These are phyloP conservation scores for Chlorella sp. DNA, from an alignment of 139 green algal genomes.

Conservation along the genomic window DNA sequence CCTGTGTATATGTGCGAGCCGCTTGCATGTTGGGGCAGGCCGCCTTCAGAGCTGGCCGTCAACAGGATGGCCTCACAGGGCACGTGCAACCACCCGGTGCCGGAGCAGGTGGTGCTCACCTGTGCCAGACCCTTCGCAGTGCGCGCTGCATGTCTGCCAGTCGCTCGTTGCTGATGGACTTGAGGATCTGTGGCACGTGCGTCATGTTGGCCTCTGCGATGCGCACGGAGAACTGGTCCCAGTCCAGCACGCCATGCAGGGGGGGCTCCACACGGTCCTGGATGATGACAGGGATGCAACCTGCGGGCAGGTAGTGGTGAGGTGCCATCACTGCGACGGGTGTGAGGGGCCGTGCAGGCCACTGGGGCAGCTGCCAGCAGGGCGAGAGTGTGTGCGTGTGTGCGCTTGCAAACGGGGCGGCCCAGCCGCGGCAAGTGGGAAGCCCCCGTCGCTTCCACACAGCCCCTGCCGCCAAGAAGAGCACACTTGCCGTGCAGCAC, in stretches of 20 bases:
- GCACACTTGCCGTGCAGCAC: constrained; percentile 47
- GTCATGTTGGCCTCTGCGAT: constrained; percentile 11
- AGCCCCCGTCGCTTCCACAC: neutral
- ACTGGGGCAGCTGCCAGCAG: too few species aligned
- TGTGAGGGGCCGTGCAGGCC: neutral
- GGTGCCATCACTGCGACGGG: neutral
- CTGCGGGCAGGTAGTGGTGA: neutral
- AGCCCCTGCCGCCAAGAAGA: neutral
- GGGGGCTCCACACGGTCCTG: constrained; percentile 17
- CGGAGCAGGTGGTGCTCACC: too few species aligned
- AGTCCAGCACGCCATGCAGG: constrained; percentile 26
- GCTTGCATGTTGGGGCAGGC: too few species aligned
- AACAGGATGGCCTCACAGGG: too few species aligned
- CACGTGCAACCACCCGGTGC: too few species aligned
- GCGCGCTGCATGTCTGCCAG: constrained; percentile 30
- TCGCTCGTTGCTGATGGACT: constrained; percentile 10
- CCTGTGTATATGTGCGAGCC: too few species aligned
- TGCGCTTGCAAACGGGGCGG: neutral
- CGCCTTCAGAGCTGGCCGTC: too few species aligned
- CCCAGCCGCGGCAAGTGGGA: neutral
- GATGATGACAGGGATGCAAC: constrained; percentile 54
- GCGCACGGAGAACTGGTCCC: constrained; percentile 17
- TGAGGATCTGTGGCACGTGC: constrained; percentile 40
- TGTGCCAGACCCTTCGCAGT: constrained; percentile 38
- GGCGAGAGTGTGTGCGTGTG: neutral